phyloP scores from a whole-genome alignment of 2,329 filamentous ascomycete genomes.

The Fusarium sp. region DNA sequence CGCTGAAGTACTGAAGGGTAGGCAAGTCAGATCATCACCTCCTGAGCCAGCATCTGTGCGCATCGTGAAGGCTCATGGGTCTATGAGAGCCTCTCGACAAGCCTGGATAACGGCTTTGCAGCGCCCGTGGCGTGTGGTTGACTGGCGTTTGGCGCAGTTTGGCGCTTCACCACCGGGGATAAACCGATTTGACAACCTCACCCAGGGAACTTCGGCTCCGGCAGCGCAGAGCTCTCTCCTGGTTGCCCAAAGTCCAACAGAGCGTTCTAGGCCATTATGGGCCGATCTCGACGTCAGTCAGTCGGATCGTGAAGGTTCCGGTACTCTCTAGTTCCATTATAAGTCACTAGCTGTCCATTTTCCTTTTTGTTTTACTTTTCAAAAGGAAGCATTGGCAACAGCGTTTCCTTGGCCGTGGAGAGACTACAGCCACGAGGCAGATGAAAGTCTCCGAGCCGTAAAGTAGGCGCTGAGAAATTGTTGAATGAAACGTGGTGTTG shows the following conservation, averaged over 20 bases:
- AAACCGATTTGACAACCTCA: not conserved
- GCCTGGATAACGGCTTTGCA: not conserved
- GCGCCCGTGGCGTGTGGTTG: not conserved
- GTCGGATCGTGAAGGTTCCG: slow-evolving; percentile 4
- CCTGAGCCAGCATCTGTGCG: slow-evolving; percentile 4
- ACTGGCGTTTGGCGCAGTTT: not conserved
- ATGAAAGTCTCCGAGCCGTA: not conserved
- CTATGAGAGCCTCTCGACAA: not conserved
- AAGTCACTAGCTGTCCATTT: not conserved
- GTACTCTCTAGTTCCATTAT: not conserved
- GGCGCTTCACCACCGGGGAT: not conserved
- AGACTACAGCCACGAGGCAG: not conserved
- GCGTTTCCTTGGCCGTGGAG: not conserved
- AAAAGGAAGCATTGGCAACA: not conserved
- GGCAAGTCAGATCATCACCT: not conserved
- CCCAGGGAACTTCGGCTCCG: slow-evolving; percentile 6
- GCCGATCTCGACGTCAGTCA: slow-evolving; percentile 13
- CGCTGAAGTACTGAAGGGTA: slow-evolving; percentile 11
- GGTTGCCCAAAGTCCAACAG: not conserved
- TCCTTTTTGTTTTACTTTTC: not conserved
- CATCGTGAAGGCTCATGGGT: not conserved
- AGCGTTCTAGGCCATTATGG: slow-evolving; percentile 4
- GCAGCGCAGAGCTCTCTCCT: not conserved
- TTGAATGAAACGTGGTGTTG: slow-evolving; percentile 34
- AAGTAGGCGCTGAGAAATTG: slow-evolving; percentile 14